phyloP scores from a whole-genome alignment of 768 basidiomycete genomes.

The Psilocybe cubensis region DNA sequence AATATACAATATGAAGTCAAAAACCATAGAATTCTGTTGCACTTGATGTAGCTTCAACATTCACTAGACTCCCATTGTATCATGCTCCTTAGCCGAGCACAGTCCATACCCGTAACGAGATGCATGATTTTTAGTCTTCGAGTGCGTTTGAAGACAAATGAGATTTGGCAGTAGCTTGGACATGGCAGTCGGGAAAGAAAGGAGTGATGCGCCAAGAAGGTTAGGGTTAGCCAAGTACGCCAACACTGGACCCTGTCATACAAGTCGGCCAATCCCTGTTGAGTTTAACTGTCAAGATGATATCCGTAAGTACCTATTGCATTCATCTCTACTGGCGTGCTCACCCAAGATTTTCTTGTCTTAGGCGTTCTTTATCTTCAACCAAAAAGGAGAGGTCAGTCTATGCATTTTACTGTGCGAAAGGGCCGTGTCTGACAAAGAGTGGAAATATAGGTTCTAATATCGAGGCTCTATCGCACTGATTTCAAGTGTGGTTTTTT shows the following conservation, averaged over 20 bases:
- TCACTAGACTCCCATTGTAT: too few relatives aligned
- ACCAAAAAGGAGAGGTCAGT: slow-evolving; percentile 96
- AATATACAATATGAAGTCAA: too few relatives aligned
- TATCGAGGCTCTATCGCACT: slow-evolving; percentile 93
- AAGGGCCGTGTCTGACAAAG: background rate
- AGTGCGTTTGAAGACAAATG: too few relatives aligned
- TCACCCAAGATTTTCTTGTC: background rate
- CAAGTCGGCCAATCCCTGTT: background rate
- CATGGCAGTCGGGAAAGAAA: background rate
- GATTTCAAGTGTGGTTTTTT: slow-evolving; percentile 84
- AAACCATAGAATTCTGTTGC: too few relatives aligned
- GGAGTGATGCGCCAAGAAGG: background rate
- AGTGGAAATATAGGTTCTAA: slow-evolving; percentile 70
- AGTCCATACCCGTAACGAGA: too few relatives aligned
- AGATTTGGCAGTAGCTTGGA: background rate
- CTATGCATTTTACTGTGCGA: background rate
- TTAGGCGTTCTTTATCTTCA: slow-evolving; percentile 99
- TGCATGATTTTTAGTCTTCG: too few relatives aligned
- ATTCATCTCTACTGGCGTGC: background rate
- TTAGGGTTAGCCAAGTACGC: slow-evolving; percentile 1
- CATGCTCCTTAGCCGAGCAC: too few relatives aligned
- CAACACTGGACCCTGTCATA: background rate
- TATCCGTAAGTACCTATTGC: slow-evolving; percentile 23
- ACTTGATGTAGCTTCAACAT: too few relatives aligned
- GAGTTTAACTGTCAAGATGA: slow-evolving; percentile 18